Evolutionary conservation across 208 protist species (phyloP).

Genomic region (Leishmania braziliensis): DNA sequence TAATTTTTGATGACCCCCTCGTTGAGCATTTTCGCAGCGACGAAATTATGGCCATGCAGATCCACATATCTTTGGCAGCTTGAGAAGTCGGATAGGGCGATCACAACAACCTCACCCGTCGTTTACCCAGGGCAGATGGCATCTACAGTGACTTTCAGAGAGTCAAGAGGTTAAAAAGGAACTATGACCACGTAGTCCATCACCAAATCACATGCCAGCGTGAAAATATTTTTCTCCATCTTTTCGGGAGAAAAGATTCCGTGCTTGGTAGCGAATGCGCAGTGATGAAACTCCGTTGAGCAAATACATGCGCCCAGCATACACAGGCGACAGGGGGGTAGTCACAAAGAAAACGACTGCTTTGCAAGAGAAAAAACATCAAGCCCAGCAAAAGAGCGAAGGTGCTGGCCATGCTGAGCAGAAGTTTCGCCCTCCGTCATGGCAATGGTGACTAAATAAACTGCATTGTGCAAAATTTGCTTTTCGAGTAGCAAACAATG

Average conservation of each 20-base stretch:
- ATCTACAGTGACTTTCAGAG: constrained; percentile 31
- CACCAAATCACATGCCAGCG: constrained; percentile 46
- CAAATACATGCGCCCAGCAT: neutral
- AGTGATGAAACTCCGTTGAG: neutral
- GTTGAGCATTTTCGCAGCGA: constrained; percentile 35
- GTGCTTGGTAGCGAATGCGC: neutral
- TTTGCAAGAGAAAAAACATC: neutral
- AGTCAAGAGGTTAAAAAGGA: constrained; percentile 37
- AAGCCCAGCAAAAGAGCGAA: neutral
- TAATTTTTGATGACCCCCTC: constrained; percentile 40
- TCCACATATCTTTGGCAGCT: constrained; percentile 44
- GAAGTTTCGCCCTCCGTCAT: neutral
- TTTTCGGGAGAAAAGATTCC: neutral
- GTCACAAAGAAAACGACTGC: neutral
- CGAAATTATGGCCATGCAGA: constrained; percentile 43
- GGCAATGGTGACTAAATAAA: neutral
- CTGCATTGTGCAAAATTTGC: neutral
- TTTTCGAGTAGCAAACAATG: neutral
- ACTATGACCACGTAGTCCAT: constrained; percentile 52
- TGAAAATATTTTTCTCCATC: constrained; percentile 39
- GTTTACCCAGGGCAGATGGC: constrained; percentile 40
- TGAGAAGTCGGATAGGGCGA: constrained; percentile 37
- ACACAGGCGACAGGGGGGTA: neutral
- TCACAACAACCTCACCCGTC: constrained; percentile 30
- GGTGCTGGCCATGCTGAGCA: neutral